Evolutionary conservation across 768 basidiomycete species (phyloP), one percentile per base, ranked within the genome.

Genomic region (Suillus alpinus): DNA sequence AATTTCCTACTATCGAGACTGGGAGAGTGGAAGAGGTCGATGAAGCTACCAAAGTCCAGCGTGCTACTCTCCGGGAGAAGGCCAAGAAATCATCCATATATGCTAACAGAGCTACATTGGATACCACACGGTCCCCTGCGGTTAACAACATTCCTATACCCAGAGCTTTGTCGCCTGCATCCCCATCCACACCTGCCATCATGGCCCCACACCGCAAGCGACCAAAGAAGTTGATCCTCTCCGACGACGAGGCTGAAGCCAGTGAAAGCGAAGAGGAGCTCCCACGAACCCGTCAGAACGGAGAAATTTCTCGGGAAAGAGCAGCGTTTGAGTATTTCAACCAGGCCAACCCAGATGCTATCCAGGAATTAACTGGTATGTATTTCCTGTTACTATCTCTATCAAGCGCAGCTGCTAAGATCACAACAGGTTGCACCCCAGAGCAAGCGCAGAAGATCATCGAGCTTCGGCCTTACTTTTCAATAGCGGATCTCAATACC

Each of bases 11-110:
- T 29, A 43, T 52, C 44, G 61, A 85, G 49, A 75, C 81, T 5
- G 89, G 90, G 34, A 80, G 88, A 49, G 87, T 91, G 36, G 84
- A 80, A 61, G 90, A 90, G 69, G 70, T 91, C 29, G 89, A 91
- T 41, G 88, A 91, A 63, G 88, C 86, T n/a, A 81, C 78, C 43
- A 86, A 85, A 65, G 88, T 87, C 2, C 83, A 80, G 63, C 81
- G 87, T 62, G 83, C 81, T 20, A 86, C 88, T 37, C 80, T 79
- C 60, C 86, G 80, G 69, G 89, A 91, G 74, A 87, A 90, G 72
- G 89, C 86, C 23, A 92, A 89, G 73, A 88, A 84, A 68, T 92
- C 91, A n/a, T 81, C 86, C 71, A 93, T 93, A 55, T 92, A 92
- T 65, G 86, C 87, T 44, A 88, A 87, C 64, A 82, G 88, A 59